Percentiles rank a stretch among this genome's conserved stretches.
Conservation (phyloP, 1,139 yeast species). For the Taiozyma sp. region DNA sequence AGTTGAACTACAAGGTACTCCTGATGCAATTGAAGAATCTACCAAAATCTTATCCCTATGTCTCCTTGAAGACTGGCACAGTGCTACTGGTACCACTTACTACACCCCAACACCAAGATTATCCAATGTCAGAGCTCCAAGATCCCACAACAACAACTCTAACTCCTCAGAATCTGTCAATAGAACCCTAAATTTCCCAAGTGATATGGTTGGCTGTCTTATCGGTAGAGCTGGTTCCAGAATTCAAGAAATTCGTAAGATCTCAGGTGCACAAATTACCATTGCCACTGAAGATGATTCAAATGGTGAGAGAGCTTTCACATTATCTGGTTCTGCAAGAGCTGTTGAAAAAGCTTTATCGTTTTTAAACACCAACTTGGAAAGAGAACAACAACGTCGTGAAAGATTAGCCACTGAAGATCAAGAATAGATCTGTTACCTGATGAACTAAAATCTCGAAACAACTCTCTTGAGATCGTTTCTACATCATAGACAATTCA, state of each 20-base stretch:
- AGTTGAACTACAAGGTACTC: slow-evolving; percentile 84
- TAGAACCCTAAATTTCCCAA: slow-evolving; percentile 58
- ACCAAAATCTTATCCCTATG: slow-evolving; percentile 66
- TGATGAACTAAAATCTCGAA: background rate
- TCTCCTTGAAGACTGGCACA: slow-evolving; percentile 66
- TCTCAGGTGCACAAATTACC: slow-evolving; percentile 76
- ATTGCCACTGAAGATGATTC: slow-evolving; percentile 72
- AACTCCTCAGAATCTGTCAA: slow-evolving; percentile 25
- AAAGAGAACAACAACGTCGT: slow-evolving; percentile 73
- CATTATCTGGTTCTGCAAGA: slow-evolving; percentile 61
- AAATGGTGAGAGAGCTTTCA: slow-evolving; percentile 63
- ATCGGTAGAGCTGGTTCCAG: slow-evolving; percentile 86
- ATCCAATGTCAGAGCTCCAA: slow-evolving; percentile 5
- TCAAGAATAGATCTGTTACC: background rate
- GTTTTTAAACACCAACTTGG: slow-evolving; percentile 69
- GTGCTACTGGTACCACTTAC: slow-evolving; percentile 59
- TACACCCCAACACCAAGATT: slow-evolving; percentile 53
- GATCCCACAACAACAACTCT: slow-evolving; percentile 4
- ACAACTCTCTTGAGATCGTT: background rate
- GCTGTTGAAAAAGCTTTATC: slow-evolving; percentile 68
- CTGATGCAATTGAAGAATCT: slow-evolving; percentile 56
- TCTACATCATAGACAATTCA: background rate
- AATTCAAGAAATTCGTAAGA: slow-evolving; percentile 81
- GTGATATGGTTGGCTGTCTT: slow-evolving; percentile 85
- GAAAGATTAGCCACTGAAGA: slow-evolving; percentile 19